Conservation (phyloP, 2,329 filamentous ascomycete genomes). For the Pseudogymnoascus sp. region DNA sequence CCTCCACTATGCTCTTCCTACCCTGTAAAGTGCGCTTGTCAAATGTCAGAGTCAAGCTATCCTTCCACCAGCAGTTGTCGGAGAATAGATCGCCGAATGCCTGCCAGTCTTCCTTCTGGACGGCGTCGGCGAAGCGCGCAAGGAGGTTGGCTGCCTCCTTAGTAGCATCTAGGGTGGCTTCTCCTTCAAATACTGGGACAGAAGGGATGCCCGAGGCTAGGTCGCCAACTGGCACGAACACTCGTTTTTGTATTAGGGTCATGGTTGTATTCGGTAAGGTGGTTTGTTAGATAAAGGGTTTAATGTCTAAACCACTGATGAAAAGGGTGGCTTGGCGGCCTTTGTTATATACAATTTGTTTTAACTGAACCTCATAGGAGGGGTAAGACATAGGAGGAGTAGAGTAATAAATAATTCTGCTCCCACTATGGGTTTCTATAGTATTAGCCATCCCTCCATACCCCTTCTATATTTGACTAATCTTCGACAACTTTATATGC, state of each 20-base stretch:
- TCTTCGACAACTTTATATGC: too few relatives aligned
- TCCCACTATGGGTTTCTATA: too few relatives aligned
- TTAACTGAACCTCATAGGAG: too few relatives aligned
- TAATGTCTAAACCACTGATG: too few relatives aligned
- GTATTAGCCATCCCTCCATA: too few relatives aligned
- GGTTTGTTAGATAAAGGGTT: too few relatives aligned
- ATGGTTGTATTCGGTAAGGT: not conserved
- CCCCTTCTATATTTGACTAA: too few relatives aligned
- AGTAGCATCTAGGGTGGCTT: not conserved
- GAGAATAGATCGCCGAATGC: conserved; percentile 2
- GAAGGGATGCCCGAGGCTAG: conserved; percentile 4
- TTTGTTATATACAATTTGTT: too few relatives aligned
- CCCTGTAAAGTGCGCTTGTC: conserved; percentile 1
- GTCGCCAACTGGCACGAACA: not conserved
- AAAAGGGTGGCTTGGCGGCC: too few relatives aligned
- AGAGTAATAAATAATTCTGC: too few relatives aligned
- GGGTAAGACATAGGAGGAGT: too few relatives aligned
- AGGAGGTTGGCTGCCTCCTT: not conserved
- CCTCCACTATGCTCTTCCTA: not conserved
- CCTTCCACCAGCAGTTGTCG: conserved; percentile 3
- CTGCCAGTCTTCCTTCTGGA: not conserved
- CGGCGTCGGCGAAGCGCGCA: not conserved
- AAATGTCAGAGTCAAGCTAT: not conserved
- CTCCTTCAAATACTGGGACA: not conserved
- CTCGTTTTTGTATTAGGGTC: not conserved